Percentiles rank a stretch among this genome's conserved stretches.
phyloP scores from a whole-genome alignment of 345 rosid species.

The Triadica sebifera region DNA sequence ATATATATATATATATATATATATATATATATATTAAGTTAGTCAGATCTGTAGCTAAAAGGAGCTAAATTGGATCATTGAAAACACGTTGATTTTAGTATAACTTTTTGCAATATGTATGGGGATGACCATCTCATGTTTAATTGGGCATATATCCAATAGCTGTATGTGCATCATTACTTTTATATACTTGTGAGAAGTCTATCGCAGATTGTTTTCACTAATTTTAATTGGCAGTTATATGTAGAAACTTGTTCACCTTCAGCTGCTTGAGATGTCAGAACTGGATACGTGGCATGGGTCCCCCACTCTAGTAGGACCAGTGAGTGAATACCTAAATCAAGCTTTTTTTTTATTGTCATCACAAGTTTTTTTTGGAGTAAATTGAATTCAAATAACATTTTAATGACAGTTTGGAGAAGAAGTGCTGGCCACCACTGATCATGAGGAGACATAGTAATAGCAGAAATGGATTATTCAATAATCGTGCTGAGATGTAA shows the following conservation, averaged over 20 bases:
- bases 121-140: background rate
- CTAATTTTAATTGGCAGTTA: slow-evolving; percentile 42
- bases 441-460: slow-evolving; percentile 70
- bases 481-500: slow-evolving; percentile 71
- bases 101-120: background rate
- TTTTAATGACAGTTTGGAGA: slow-evolving; percentile 76
- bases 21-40: too few species aligned
- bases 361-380: background rate
- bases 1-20: too few species aligned
- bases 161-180: background rate
- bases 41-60: too few species aligned
- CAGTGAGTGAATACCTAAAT: slow-evolving; percentile 44
- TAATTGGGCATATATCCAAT: background rate
- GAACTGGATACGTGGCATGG: slow-evolving; percentile 85
- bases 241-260: slow-evolving; percentile 96
- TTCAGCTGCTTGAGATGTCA: slow-evolving; percentile 62
- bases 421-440: slow-evolving; percentile 82
- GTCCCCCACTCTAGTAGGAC: slow-evolving; percentile 95
- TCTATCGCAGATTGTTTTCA: too few species aligned
- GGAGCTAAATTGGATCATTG: too few species aligned
- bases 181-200: background rate
- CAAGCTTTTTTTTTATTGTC: background rate
- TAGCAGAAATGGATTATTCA: slow-evolving; percentile 83
- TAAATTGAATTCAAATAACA: background rate
- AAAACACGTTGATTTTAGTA: background rate